These are phyloP conservation scores for Casuarina cunninghamiana DNA, from an alignment of 306 rosid genomes.

Conservation along the genomic window DNA sequence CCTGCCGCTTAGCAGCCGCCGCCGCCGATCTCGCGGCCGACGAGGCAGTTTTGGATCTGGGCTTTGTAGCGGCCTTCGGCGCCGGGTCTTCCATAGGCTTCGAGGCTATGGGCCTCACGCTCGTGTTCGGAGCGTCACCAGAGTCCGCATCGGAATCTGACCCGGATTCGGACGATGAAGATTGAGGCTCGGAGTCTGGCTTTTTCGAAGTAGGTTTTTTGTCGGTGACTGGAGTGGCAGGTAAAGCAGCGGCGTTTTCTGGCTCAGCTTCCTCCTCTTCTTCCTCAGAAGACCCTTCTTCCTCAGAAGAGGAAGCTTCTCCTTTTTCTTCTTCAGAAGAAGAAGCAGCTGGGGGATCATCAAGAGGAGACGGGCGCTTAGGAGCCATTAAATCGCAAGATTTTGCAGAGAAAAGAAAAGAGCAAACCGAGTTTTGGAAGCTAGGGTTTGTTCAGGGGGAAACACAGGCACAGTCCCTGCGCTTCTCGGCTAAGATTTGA, in stretches of 20 bases:
- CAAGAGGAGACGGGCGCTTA: slow-evolving; percentile 63
- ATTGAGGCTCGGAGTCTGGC: slow-evolving; percentile 26
- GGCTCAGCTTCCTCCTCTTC: slow-evolving; percentile 32
- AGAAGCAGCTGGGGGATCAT: slow-evolving; percentile 72
- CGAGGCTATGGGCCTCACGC: slow-evolving; percentile 44
- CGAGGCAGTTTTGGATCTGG: slow-evolving; percentile 37
- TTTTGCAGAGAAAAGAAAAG: not conserved
- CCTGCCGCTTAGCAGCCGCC: slow-evolving; percentile 32
- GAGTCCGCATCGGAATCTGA: slow-evolving; percentile 48
- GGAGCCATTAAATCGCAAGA: slow-evolving; percentile 50
- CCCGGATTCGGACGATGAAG: slow-evolving; percentile 44
- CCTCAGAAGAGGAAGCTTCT: slow-evolving; percentile 28
- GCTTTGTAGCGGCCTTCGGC: slow-evolving; percentile 31
- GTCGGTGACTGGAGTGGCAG: slow-evolving; percentile 20
- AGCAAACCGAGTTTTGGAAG: too few relatives aligned
- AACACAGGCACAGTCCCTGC: too few relatives aligned
- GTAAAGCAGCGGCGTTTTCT: slow-evolving; percentile 5
- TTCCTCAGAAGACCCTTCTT: slow-evolving; percentile 36
- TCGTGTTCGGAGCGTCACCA: slow-evolving; percentile 2
- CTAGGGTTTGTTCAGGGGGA: too few relatives aligned
- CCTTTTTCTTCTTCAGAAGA: slow-evolving; percentile 37
- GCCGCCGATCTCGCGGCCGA: slow-evolving; percentile 28
- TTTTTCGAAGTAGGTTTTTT: slow-evolving; percentile 31
- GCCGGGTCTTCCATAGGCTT: slow-evolving; percentile 53
- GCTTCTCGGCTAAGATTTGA: too few relatives aligned